Evolutionary conservation across 2,329 filamentous ascomycete genomes (phyloP).

Genomic region (Juglanconis sp.): DNA sequence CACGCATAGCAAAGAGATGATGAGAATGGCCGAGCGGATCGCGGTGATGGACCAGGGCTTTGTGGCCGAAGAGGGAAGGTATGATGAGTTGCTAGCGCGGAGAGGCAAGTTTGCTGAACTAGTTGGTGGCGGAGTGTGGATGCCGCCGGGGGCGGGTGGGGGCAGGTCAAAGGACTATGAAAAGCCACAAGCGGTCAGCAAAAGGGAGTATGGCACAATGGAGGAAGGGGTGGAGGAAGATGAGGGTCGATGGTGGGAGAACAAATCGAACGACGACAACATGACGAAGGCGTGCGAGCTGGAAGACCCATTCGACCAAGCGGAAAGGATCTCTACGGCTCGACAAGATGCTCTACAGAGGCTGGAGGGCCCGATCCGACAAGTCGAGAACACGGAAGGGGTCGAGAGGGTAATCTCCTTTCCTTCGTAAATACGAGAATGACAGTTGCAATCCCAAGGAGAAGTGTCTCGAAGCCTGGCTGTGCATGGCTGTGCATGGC

Average conservation of each 20-base stretch:
- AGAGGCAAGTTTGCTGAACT: constrained; percentile 47
- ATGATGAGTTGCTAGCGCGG: constrained; percentile 52
- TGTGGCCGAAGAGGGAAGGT: constrained; percentile 66
- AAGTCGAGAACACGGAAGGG: not conserved
- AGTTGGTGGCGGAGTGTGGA: constrained; percentile 33
- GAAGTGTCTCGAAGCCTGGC: not conserved
- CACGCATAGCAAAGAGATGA: constrained; percentile 83
- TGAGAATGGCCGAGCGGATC: constrained; percentile 72
- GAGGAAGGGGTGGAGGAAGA: constrained; percentile 1
- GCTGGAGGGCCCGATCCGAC: not conserved
- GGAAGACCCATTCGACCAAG: not conserved
- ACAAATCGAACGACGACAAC: not conserved
- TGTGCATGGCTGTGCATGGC: not conserved
- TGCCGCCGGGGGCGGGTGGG: not conserved
- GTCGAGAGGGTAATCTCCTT: not conserved
- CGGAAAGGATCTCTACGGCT: not conserved
- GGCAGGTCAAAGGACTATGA: not conserved
- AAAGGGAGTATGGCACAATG: constrained; percentile 1
- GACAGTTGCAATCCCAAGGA: not conserved
- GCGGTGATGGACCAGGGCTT: constrained; percentile 67
- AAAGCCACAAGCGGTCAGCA: not conserved
- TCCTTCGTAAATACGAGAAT: not conserved
- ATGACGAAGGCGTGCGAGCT: not conserved
- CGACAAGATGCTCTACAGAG: constrained; percentile 2
- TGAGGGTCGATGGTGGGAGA: not conserved